phyloP scores from a whole-genome alignment of 2,329 filamentous ascomycete genomes.

The Delphinella strobiligena region DNA sequence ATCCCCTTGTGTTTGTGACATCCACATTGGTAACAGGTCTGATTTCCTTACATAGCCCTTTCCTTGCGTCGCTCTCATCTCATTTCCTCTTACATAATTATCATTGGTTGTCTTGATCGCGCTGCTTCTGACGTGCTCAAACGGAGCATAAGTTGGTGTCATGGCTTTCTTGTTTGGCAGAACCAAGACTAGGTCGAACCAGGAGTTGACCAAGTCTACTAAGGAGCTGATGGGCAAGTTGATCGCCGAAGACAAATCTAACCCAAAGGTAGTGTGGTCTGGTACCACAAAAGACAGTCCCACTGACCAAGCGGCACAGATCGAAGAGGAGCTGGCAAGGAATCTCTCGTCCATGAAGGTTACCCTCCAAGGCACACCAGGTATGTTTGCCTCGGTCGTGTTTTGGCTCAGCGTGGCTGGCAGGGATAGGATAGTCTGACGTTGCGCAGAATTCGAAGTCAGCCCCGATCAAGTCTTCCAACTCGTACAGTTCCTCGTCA shows the following conservation, averaged over 20 bases:
- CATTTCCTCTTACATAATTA: neutral
- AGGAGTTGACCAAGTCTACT: constrained; percentile 50
- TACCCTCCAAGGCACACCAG: constrained; percentile 83
- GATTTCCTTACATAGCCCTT: neutral
- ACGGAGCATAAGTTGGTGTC: constrained; percentile 9
- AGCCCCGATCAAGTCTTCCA: constrained; percentile 80
- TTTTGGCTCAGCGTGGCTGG: too few relatives aligned
- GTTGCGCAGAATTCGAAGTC: constrained; percentile 60
- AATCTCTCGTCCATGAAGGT: constrained; percentile 85
- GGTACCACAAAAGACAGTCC: constrained; percentile 3
- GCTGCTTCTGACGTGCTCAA: too few relatives aligned
- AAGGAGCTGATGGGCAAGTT: constrained; percentile 52
- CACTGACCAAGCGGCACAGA: constrained; percentile 35
- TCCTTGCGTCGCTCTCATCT: neutral
- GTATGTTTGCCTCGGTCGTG: too few relatives aligned
- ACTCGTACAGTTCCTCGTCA: constrained; percentile 71
- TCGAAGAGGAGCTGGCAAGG: constrained; percentile 74
- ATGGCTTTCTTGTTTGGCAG: constrained; percentile 64
- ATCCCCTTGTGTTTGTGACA: neutral
- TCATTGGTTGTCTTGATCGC: neutral
- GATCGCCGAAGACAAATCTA: constrained; percentile 41
- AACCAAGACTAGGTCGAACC: constrained; percentile 47
- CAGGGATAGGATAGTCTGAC: neutral
- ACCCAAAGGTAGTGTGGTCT: constrained; percentile 39
- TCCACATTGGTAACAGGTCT: neutral